Percentiles rank a stretch among this genome's conserved stretches.
Evolutionary conservation across 306 rosid species (phyloP).

Genomic region (Benincasa hispida): DNA sequence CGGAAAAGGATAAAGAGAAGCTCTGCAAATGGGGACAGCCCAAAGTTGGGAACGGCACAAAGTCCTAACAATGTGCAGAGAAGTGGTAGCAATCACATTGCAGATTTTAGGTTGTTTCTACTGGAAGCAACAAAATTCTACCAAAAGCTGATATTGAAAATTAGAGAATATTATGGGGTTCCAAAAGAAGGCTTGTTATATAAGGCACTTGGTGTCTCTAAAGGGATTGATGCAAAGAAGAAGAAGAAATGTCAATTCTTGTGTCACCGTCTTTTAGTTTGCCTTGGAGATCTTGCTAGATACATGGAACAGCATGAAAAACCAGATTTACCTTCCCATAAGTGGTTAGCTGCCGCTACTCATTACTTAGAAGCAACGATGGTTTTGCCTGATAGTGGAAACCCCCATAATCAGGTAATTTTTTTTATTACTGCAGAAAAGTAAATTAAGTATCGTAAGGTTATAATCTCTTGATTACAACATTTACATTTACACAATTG

Average conservation of each 20-base stretch:
- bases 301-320: slow-evolving; percentile 72
- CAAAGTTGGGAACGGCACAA: slow-evolving; percentile 17
- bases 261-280: slow-evolving; percentile 86
- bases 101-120: slow-evolving; percentile 54
- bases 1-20: slow-evolving; percentile 61
- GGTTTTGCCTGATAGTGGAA: slow-evolving; percentile 93
- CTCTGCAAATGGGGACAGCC: slow-evolving; percentile 28
- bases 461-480: not conserved
- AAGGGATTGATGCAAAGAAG: slow-evolving; percentile 33
- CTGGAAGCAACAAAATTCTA: slow-evolving; percentile 69
- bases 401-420: slow-evolving; percentile 87
- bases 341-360: slow-evolving; percentile 87
- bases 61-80: slow-evolving; percentile 13
- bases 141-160: slow-evolving; percentile 46
- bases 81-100: slow-evolving; percentile 18
- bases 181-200: slow-evolving; percentile 40
- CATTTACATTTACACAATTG: not conserved
- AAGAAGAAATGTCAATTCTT: slow-evolving; percentile 53
- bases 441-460: not conserved
- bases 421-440: not conserved
- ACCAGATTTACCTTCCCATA: slow-evolving; percentile 32
- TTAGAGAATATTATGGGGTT: slow-evolving; percentile 40
- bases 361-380: slow-evolving; percentile 80
- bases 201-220: slow-evolving; percentile 20
- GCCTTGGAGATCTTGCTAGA: slow-evolving; percentile 91